Evolutionary conservation across 2,329 filamentous ascomycete genomes (phyloP), one percentile per base, ranked within the genome.

Genomic region (Berkeleyomyces rouxiae): DNA sequence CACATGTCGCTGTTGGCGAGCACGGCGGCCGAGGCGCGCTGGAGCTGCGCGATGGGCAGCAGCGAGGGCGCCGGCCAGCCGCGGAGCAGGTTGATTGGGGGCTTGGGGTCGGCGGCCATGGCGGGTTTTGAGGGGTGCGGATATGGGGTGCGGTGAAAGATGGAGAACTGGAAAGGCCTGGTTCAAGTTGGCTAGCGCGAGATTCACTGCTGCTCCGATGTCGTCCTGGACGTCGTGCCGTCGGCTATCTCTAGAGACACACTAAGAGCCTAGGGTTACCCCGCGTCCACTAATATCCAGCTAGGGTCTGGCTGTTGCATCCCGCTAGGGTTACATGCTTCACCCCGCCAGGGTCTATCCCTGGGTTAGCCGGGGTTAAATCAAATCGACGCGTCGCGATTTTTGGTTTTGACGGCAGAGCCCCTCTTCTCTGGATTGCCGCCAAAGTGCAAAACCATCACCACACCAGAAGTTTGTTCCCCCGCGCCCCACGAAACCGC

Each of bases 61-160:
- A 93, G 79, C 16, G 70, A 67, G 0, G 77, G 74, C 1, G 76
- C 77, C 0, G 87, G 87, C 85, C 86, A 89, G 68, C 87, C 86
- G 53, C 82, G 78, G 61, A 85, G 74, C 63, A 87, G 76, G 69
- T 87, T 86, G 70, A 87, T 86, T 23, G 74, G 74, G 39, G 72
- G 73, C 63, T 75, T 72, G 13, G 68, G 62, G 9, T 57, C 33
- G n/a, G 64, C 42, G 6, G 67, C 37, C 67, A 71, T 70, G 16
- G 44, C 23, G 36, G 6, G 44, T 53, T 31, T 23, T 23, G 23
- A 23, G 4, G 10, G 10, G 9, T 11, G 42, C 7, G 5, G 42
- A 43, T 43, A 10, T 11, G 9, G 16, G 13, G 37, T 23, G 9
- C 33, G 13, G 37, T 23, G 9, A 2, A 51, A 55, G 16, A 4